These are phyloP conservation scores for Prunus salicina DNA, from an alignment of 306 rosid genomes.

Conservation along the genomic window DNA sequence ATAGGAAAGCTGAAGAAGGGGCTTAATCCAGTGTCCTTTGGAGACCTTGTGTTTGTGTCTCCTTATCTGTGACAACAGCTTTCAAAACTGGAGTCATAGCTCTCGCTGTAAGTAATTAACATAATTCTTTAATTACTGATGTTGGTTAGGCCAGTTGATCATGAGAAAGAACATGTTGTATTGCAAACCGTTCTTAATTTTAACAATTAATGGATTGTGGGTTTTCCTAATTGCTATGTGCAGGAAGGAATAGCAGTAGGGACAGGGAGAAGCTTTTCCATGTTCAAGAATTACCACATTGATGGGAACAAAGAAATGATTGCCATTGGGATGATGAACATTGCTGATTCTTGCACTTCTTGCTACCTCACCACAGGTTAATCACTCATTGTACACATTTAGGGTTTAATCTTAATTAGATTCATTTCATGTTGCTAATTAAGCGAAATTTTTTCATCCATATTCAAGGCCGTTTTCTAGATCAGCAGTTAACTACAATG, in stretches of 20 bases:
- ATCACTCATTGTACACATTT: background rate
- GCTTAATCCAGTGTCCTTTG: conserved; percentile 58
- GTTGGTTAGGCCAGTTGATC: background rate
- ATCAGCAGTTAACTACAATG: conserved; percentile 92
- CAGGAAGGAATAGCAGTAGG: conserved; percentile 99
- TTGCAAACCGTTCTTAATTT: no score
- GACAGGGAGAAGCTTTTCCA: conserved; percentile 94
- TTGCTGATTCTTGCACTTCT: conserved; percentile 54
- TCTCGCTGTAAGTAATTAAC: conserved; percentile 51
- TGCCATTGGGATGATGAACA: conserved; percentile 89
- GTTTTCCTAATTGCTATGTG: background rate
- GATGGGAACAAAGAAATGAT: conserved; percentile 99
- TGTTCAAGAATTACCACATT: conserved; percentile 82
- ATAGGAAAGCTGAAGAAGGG: conserved; percentile 80
- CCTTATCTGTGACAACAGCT: conserved; percentile 51
- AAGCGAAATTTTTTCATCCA: background rate
- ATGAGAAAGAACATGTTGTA: background rate
- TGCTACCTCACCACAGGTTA: conserved; percentile 93
- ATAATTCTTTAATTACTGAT: background rate
- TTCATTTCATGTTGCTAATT: background rate
- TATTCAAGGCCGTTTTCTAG: conserved; percentile 93
- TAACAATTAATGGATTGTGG: background rate
- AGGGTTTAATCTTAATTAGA: background rate
- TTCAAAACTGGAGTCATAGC: conserved; percentile 66
- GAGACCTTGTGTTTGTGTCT: conserved; percentile 57